Base-by-base conservation (phyloP, 2,329 filamentous ascomycete species). In the Didymella pomorum region DNA sequence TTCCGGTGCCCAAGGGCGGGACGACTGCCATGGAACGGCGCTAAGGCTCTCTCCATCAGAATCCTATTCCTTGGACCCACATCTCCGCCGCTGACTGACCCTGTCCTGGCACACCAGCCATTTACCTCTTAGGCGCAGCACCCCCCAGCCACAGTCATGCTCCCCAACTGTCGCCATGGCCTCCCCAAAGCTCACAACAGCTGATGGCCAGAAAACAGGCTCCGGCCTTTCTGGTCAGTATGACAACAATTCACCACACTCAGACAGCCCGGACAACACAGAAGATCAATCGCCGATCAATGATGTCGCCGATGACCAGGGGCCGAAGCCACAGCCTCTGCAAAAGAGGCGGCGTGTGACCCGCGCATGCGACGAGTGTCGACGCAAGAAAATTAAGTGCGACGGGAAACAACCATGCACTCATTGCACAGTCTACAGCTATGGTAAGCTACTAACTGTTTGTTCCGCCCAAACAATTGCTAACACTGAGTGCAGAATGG, bases 371-470 rank as follows among this genome's bases (percentile, higher is more conserved):
- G 71, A 73, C 52, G 73, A 79, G 59, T 77, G 76, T 64, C 69
- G 73, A 43, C 72, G 73, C 39, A 84, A 84, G 72, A 84, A 84
- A 70, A 83, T 84, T 67, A 83, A 83, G 67, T 84, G 82, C 69
- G 82, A 83, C 63, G 82, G 81, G 60, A 83, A 81, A 69, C 81
- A 84, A 70, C 82, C 82, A 8, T 84, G 82, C 67, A 97, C 93
- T 0, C 95, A 98, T 78, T 99, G 95, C 77, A 96, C 93, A 11
- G 93, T 98, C 48, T 99, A 99, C 78, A 97, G 93, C 76, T 99
- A 99, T 82, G 94, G 95, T 97, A 67, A 46, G 74, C 29, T 42
- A 4, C 4, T n/a, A 25, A 2, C 20, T 48, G 8, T 53, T 42
- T n/a, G 3, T 26, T n/a, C 29, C 28, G 35, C 35, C 16, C 35